Base-by-base conservation (phyloP, 371 early-diverging fungal species). In the Blakeslea trispora region DNA sequence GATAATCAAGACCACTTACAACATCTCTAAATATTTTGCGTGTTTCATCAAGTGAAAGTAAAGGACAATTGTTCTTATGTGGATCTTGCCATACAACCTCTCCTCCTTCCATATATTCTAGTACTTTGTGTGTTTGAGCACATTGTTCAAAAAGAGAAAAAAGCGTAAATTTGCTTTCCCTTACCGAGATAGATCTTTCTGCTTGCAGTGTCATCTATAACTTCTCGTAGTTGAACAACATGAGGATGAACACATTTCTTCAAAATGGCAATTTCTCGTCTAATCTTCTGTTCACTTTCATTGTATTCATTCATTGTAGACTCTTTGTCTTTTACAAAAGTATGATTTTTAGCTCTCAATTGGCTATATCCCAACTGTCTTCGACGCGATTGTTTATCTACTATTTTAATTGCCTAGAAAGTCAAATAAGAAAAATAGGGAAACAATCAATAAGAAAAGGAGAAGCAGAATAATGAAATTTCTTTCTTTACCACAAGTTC, bases 221-320 rank as follows among this genome's bases (percentile, higher is more conserved):
- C 96, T 68, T 96, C 97, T 53, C 81, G 72, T 48, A 97, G 72
- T 32, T 83, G 73, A n/a, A 97, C 95, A 19, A 97, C 89, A 63
- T 97, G 85, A 1, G 94, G 94, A 61, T 97, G 97, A 39, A 77
- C 74, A 61, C 92, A 92, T 70, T 93, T 94, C 69, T 96, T 94
- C 57, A 96, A 75, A 37, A 97, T 95, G 5, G 95, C 95, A 49
- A 97, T 93, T 69, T 97, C 97, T 40, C 89, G 81, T 65, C 89
- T 84, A 57, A 95, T 91, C 67, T 93, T 93, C 62, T 92, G 90
- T 55, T 92, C 85, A 45, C 89, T 87, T 23, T 78, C 72, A 5
- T 59, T 21, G 19, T 46, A 40, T n/a, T 34, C 49, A 18, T 34
- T n/a, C n/a, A n/a, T 17, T 15, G 41, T n/a, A 43, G 34, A 8